Conservation (phyloP, 768 basidiomycete species). For the Gloeophyllum trabeum region DNA sequence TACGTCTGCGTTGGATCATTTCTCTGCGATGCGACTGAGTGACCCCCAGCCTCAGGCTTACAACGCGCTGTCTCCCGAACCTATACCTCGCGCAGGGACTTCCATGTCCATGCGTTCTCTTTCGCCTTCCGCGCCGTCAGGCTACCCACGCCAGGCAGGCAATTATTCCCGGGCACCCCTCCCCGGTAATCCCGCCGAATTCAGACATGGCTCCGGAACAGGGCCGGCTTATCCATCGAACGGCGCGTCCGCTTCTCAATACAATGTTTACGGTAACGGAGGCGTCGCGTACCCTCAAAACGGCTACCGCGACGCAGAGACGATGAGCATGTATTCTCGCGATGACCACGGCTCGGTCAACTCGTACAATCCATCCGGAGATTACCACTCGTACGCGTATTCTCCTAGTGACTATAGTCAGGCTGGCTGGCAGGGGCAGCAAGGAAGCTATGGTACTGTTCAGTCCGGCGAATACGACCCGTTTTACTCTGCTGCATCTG, state of each 20-base stretch:
- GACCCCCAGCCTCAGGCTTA: conserved; percentile 26
- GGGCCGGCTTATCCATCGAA: too few species aligned
- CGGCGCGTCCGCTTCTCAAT: too few species aligned
- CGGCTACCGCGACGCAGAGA: conserved; percentile 22
- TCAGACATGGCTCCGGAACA: too few species aligned
- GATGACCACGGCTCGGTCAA: conserved; percentile 17
- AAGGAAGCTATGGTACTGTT: conserved; percentile 4
- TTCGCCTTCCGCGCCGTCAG: conserved; percentile 11
- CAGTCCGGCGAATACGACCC: conserved; percentile 35
- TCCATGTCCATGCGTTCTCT: conserved; percentile 39
- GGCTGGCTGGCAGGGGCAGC: conserved; percentile 6
- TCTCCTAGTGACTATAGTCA: conserved; percentile 5
- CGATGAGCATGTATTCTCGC: conserved; percentile 22
- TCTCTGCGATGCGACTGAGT: conserved; percentile 41
- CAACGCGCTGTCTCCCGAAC: conserved; percentile 26
- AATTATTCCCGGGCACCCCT: neutral
- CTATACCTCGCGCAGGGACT: conserved; percentile 42
- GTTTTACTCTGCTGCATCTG: conserved; percentile 67
- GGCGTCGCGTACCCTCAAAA: conserved; percentile 9
- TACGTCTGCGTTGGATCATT: conserved; percentile 33
- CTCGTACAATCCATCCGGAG: too few species aligned
- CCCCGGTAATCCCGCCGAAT: conserved; percentile 1
- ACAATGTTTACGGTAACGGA: too few species aligned
- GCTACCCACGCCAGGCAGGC: conserved; percentile 24
- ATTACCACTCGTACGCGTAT: conserved; percentile 6